Evolutionary conservation across 75 land plant genomes (phyloP).

Genomic region (Larix kaempferi): DNA sequence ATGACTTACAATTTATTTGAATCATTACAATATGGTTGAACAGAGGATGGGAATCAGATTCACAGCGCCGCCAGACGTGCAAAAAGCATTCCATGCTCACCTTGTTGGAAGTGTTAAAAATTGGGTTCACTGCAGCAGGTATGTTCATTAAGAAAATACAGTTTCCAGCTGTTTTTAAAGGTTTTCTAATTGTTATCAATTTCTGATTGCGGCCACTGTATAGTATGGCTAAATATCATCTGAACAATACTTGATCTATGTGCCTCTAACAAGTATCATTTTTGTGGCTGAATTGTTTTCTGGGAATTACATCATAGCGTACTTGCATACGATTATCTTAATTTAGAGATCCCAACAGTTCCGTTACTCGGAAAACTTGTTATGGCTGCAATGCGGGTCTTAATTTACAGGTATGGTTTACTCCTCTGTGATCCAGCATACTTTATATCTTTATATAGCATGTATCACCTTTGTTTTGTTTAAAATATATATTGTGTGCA

Average conservation of each 20-base stretch:
- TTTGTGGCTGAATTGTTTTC: not conserved
- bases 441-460: not conserved
- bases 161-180: too few relatives aligned
- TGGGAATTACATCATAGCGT: too few relatives aligned
- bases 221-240: too few relatives aligned
- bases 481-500: conserved; percentile 7
- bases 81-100: conserved; percentile 38
- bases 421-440: not conserved
- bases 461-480: too few relatives aligned
- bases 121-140: conserved; percentile 39
- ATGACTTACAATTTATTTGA: too few relatives aligned
- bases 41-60: too few relatives aligned
- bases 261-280: not conserved
- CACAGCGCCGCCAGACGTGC: conserved; percentile 15
- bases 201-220: too few relatives aligned
- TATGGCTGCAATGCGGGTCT: not conserved
- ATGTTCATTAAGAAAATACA: not conserved
- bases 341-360: conserved; percentile 9
- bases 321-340: not conserved
- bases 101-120: conserved; percentile 9
- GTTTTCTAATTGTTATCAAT: too few relatives aligned
- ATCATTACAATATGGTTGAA: too few relatives aligned
- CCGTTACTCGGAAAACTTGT: conserved; percentile 2
- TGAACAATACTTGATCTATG: too few relatives aligned
- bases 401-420: conserved; percentile 4